These are phyloP conservation scores for Leishmania guyanensis DNA, from an alignment of 208 protist species.

Conservation along the genomic window DNA sequence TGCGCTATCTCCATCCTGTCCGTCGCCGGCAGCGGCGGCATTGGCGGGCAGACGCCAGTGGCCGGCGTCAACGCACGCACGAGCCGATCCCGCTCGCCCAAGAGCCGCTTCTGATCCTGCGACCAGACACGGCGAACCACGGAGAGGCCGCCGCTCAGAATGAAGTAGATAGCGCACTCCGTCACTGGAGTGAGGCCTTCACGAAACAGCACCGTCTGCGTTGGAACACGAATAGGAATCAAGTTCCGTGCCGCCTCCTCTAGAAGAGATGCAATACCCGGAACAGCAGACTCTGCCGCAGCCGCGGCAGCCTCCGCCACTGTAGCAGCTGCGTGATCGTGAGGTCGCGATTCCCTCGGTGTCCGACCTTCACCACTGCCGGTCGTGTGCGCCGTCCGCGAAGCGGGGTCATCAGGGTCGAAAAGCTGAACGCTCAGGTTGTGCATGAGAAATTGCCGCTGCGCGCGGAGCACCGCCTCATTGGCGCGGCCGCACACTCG, in stretches of 20 bases:
- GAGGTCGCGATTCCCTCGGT: not conserved
- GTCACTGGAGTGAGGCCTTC: slow-evolving; percentile 40
- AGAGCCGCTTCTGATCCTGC: slow-evolving; percentile 29
- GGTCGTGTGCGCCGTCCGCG: not conserved
- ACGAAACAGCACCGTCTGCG: slow-evolving; percentile 49
- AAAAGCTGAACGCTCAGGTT: slow-evolving; percentile 37
- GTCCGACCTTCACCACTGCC: not conserved
- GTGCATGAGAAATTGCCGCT: slow-evolving; percentile 36
- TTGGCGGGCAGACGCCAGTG: slow-evolving; percentile 4
- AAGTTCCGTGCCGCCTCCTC: slow-evolving; percentile 35
- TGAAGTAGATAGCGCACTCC: slow-evolving; percentile 71
- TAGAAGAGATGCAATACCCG: slow-evolving; percentile 5
- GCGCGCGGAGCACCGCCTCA: slow-evolving; percentile 35
- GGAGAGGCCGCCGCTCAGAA: slow-evolving; percentile 50
- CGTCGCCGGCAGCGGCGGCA: slow-evolving; percentile 20
- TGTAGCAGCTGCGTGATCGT: too few relatives aligned
- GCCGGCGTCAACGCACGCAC: slow-evolving; percentile 20
- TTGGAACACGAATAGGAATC: slow-evolving; percentile 54
- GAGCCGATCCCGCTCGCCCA: slow-evolving; percentile 17
- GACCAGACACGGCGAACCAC: slow-evolving; percentile 53
- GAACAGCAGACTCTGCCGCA: not conserved
- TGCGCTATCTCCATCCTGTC: slow-evolving; percentile 62
- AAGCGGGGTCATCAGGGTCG: not conserved
- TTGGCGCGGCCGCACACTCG: slow-evolving; percentile 37
- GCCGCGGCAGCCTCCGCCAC: too few relatives aligned